Base-by-base conservation (phyloP, 768 basidiomycete genomes). In the Leucocoprinus birnbaumii region DNA sequence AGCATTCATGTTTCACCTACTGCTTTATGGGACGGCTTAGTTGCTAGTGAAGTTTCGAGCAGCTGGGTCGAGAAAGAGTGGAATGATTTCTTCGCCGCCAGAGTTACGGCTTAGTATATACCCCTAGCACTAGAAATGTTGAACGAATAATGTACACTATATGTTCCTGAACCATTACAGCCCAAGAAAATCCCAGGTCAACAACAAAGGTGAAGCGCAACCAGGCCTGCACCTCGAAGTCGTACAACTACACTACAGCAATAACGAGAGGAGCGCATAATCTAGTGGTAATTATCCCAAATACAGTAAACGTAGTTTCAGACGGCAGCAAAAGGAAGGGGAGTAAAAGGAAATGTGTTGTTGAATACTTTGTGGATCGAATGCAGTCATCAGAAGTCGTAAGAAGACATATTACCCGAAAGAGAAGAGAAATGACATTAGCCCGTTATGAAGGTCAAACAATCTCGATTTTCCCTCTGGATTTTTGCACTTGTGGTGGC, bases 1-100 rank as follows among this genome's bases (percentile, higher is more conserved):
- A 79, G 90, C 2, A 84, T 97, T 38, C 95, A 98, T 60, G 91
- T 96, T 45, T 94, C 93, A 1, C 92, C 94, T 3, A 89, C 92
- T 38, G 80, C 77, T 2, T 71, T 91, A 2, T 89, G 84, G 83
- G 87, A 94, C 60, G 89, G 91, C 48, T 73, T 87, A 53, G 65
- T 91, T 50, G 86, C 83, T 10, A 78, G 73, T 47, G 85, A 90
- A 46, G 75, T 94, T 27, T 87, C 86, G 4, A 93, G 91, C 64
- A 80, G 85, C 19, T 97, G 91, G 90, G 87, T 80, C 3, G 79
- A 86, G 63, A 75, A 75, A 38, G 89, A 97, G 65, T 96, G 94
- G 94, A 74, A 71, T 18, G 79, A 84, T 43, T 97, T 87, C 69
- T 75, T 96, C 26, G 71, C 73, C 45, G 71, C 78, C 48, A 89